Conservation (phyloP, 352 stramenopile genomes). For the Thalassiosira ordinaria region DNA sequence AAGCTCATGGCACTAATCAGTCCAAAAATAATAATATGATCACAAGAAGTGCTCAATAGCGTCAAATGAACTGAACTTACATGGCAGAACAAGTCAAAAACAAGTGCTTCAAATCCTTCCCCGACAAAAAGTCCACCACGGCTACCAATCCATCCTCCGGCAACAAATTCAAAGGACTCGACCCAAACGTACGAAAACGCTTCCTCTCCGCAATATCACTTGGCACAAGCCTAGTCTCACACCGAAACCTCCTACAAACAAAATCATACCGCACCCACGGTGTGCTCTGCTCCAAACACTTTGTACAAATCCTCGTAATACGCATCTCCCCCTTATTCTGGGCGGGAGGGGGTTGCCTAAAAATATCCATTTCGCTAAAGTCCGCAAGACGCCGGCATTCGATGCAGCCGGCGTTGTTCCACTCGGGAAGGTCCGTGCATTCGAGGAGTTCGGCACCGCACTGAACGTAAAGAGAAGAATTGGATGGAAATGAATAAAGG, state of each 20-base stretch:
- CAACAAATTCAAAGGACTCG: conserved; percentile 30
- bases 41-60: background rate
- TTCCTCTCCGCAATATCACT: conserved; percentile 48
- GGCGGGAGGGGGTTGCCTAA: conserved; percentile 1
- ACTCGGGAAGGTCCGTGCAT: conserved; percentile 45
- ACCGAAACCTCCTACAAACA: conserved; percentile 39
- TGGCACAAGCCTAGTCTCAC: conserved; percentile 44
- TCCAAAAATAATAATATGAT: background rate
- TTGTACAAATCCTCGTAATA: conserved; percentile 43
- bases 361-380: conserved; percentile 48
- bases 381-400: conserved; percentile 37
- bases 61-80: background rate
- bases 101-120: conserved; percentile 30
- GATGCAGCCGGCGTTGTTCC: conserved; percentile 53
- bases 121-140: conserved; percentile 47
- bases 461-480: too few species aligned
- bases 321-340: background rate
- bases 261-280: conserved; percentile 54
- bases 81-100: conserved; percentile 40
- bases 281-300: conserved; percentile 38
- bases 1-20: background rate
- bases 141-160: conserved; percentile 46
- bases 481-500: too few species aligned
- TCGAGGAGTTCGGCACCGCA: conserved; percentile 45
- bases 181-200: conserved; percentile 21